Evolutionary conservation across 495 filamentous ascomycete genomes (phyloP).

Genomic region (Terfezia boudieri): DNA sequence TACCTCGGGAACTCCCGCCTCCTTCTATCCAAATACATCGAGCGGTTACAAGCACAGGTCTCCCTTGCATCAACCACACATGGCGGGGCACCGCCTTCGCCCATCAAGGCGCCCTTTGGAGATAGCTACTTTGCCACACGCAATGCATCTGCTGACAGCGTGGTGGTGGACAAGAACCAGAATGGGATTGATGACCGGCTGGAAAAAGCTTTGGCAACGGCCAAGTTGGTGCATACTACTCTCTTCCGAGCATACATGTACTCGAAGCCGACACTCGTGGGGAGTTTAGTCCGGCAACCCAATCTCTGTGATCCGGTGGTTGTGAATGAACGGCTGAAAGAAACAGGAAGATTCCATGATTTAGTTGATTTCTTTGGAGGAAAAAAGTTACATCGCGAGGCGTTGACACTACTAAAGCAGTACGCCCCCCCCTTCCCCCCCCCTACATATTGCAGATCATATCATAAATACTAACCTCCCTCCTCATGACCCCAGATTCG

Average conservation of each 20-base stretch:
- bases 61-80: slow-evolving; percentile 3
- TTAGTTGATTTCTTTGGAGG: slow-evolving; percentile 92
- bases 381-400: slow-evolving; percentile 77
- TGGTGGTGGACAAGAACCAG: slow-evolving; percentile 16
- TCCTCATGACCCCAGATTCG: slow-evolving; percentile 28
- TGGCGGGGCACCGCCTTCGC: not conserved
- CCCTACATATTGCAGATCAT: not conserved
- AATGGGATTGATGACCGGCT: slow-evolving; percentile 30
- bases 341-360: slow-evolving; percentile 74
- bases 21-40: slow-evolving; percentile 46
- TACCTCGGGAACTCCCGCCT: slow-evolving; percentile 70
- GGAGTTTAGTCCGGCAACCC: slow-evolving; percentile 78
- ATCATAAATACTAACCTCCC: not conserved
- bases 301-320: slow-evolving; percentile 96
- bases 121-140: slow-evolving; percentile 14
- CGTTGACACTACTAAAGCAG: slow-evolving; percentile 55
- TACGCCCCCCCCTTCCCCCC: not conserved
- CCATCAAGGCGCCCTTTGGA: slow-evolving; percentile 25
- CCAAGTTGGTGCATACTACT: slow-evolving; percentile 71
- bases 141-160: slow-evolving; percentile 19
- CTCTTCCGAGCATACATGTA: slow-evolving; percentile 89
- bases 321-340: slow-evolving; percentile 75
- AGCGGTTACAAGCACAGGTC: slow-evolving; percentile 34
- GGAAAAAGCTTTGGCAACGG: slow-evolving; percentile 45
- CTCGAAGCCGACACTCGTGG: slow-evolving; percentile 59